Base-by-base conservation (phyloP, 768 basidiomycete genomes). In the Boletus huronensis region DNA sequence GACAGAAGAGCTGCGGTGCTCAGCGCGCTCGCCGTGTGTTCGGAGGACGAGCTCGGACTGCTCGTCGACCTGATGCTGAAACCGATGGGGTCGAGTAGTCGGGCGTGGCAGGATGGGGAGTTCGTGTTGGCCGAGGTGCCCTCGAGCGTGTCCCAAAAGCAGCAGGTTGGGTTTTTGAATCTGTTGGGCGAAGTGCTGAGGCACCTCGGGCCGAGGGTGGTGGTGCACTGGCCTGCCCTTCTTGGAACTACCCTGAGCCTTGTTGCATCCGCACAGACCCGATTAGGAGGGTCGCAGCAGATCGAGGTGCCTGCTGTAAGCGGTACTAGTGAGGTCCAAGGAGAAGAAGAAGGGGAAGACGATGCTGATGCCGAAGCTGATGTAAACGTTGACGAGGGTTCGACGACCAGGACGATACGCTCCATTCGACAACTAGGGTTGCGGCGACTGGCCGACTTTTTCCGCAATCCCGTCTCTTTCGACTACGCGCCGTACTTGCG, bases 31-130 rank as follows among this genome's bases (percentile, higher is more conserved):
- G 81, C 79, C 0, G 82, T 82, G 2, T 94, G 90, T 64, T 76
- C 79, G 0, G 78, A 88, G 40, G 77, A 81, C 16, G 96, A 98
- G 65, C 77, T 98, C 6, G 75, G 74, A 0, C 74, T 91, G 1
- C 75, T 99, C 0, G 83, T 95, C 17, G 87, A 93, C 58, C 76
- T 98, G 52, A 98, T 98, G 93, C 69, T 98, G 38, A 77, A 79
- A 47, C 90, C 91, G 0, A 79, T 95, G 52, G 72, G 74, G 5
- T 69, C 71, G 51, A 68, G 71, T 58, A 58, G 63, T 31, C 55
- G 61, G 16, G 21, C 53, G 26, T 64, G 65, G 26, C 59, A 51
- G 53, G 67, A 68, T 14, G 58, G 53, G 16, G 49, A 23, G 2
- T 80, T 77, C 51, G 49, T 19, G 3, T 52, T 78, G 19, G 52